phyloP scores from a whole-genome alignment of 2,329 filamentous ascomycete species.

The Pyricularia grisea region DNA sequence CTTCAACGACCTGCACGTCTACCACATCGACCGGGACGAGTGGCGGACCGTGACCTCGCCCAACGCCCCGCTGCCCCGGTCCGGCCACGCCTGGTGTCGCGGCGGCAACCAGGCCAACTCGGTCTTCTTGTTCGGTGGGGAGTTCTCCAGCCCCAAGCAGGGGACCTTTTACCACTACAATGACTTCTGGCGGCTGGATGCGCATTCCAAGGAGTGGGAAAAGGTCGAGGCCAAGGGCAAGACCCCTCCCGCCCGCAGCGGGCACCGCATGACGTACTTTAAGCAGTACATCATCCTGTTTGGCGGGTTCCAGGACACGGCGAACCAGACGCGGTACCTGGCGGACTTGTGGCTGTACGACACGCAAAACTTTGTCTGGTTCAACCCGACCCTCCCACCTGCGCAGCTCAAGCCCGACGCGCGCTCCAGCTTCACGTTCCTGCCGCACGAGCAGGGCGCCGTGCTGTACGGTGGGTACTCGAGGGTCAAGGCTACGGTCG shows the following conservation, averaged over 20 bases:
- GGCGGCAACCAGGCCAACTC: conserved; percentile 72
- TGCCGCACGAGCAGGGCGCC: conserved; percentile 84
- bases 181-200: conserved; percentile 92
- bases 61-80: conserved; percentile 83
- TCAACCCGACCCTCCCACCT: conserved; percentile 62
- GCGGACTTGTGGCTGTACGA: conserved; percentile 95
- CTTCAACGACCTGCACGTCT: conserved; percentile 58
- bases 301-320: conserved; percentile 95
- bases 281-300: conserved; percentile 96
- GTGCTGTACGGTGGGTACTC: conserved; percentile 93
- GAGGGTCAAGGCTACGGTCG: conserved; percentile 65
- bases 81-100: conserved; percentile 89
- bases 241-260: conserved; percentile 74
- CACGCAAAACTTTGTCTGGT: conserved; percentile 78
- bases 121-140: conserved; percentile 89
- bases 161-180: conserved; percentile 99
- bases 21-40: conserved; percentile 74
- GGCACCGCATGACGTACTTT: conserved; percentile 92
- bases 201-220: conserved; percentile 78
- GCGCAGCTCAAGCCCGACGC: conserved; percentile 83
- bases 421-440: conserved; percentile 81
- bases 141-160: conserved; percentile 94
- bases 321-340: conserved; percentile 87
- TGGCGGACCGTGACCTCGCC: conserved; percentile 88
- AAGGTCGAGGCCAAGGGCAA: conserved; percentile 75